Evolutionary conservation across 1,284 basidiomycete genomes (phyloP).

Genomic region (Lignosus rhinocerotis): DNA sequence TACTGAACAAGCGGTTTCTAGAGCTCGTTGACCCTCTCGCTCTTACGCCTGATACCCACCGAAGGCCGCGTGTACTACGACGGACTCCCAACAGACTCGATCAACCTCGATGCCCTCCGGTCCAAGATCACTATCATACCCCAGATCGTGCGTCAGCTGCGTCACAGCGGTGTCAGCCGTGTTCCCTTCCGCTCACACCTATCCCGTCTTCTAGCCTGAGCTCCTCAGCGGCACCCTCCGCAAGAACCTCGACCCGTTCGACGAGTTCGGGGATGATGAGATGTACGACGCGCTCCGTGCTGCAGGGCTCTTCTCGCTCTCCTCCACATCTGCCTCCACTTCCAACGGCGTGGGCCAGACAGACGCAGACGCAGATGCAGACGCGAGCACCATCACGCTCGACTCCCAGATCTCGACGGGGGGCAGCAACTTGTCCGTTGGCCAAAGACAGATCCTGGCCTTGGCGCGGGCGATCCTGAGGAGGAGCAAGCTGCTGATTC

Average conservation of each 20-base stretch:
- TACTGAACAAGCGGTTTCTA: background rate
- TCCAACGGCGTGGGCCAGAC: background rate
- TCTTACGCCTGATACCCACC: slow-evolving; percentile 47
- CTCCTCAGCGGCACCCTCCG: slow-evolving; percentile 60
- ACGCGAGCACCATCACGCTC: slow-evolving; percentile 33
- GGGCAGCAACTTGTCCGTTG: slow-evolving; percentile 46
- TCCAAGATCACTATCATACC: slow-evolving; percentile 50
- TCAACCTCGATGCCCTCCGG: slow-evolving; percentile 65
- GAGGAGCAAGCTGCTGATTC: slow-evolving; percentile 36
- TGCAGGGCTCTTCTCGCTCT: slow-evolving; percentile 33
- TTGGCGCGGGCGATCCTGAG: slow-evolving; percentile 37
- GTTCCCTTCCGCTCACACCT: background rate
- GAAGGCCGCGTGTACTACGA: slow-evolving; percentile 45
- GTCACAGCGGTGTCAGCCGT: background rate
- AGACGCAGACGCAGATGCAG: slow-evolving; percentile 15
- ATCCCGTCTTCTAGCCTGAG: slow-evolving; percentile 51
- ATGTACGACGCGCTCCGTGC: slow-evolving; percentile 48
- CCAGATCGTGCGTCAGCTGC: slow-evolving; percentile 27
- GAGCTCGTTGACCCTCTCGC: slow-evolving; percentile 45
- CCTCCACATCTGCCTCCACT: background rate
- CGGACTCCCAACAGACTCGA: slow-evolving; percentile 30
- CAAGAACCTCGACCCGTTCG: slow-evolving; percentile 73
- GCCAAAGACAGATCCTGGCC: slow-evolving; percentile 33
- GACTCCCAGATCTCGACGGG: slow-evolving; percentile 36
- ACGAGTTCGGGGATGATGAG: slow-evolving; percentile 67